A percentile compares a stretch with the other conserved stretches of the same genome.
Evolutionary conservation across 148 eudicot genomes (phyloP).

Genomic region (Camellia lanceoleosa): DNA sequence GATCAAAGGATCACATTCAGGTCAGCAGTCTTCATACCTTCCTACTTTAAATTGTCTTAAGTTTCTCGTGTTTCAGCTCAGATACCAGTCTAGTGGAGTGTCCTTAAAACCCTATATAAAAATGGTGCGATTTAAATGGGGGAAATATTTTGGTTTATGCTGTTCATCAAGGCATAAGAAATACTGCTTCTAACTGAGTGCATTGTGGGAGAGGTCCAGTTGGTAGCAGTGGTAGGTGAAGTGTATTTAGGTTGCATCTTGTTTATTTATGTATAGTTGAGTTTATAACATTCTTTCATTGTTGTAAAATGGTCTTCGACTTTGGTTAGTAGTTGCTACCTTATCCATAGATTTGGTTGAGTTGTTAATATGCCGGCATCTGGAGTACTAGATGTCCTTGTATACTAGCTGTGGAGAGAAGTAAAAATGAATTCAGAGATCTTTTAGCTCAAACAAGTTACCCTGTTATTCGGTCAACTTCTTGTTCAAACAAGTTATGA

Average conservation of each 20-base stretch:
- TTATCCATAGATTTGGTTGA: neutral
- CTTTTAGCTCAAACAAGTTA: constrained; percentile 1
- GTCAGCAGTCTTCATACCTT: constrained; percentile 26
- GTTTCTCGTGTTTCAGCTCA: constrained; percentile 4
- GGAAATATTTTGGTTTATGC: neutral
- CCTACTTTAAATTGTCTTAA: neutral
- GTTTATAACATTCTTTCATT: neutral
- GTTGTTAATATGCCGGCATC: neutral
- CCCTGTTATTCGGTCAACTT: neutral
- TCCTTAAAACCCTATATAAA: neutral
- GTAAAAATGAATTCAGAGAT: neutral
- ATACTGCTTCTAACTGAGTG: constrained; percentile 7
- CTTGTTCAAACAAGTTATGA: neutral
- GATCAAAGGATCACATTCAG: constrained; percentile 87
- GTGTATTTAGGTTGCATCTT: constrained; percentile 1
- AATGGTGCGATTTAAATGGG: neutral
- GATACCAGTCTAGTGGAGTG: constrained; percentile 2
- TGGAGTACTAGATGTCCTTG: neutral
- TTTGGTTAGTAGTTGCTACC: neutral
- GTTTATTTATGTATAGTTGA: neutral
- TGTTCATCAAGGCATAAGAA: neutral
- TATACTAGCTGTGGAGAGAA: neutral
- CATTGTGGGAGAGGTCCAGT: neutral
- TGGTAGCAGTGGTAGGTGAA: neutral
- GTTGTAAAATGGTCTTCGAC: neutral